phyloP scores from a whole-genome alignment of 148 eudicot genomes.

The Persicaria tinctoria region DNA sequence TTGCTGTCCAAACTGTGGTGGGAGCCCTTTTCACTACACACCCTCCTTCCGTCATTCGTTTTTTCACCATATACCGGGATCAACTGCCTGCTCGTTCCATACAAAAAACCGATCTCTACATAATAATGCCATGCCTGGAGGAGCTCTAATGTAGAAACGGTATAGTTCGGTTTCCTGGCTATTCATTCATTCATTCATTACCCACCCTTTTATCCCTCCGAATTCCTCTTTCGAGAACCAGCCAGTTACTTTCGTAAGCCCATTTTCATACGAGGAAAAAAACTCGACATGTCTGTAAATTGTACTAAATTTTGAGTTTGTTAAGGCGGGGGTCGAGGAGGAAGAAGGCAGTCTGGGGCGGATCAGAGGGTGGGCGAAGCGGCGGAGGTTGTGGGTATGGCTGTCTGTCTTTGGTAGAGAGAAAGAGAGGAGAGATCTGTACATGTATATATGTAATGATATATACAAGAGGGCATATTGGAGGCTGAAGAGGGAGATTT shows the following conservation, averaged over 20 bases:
- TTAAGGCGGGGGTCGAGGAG: not conserved
- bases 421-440: slow-evolving; percentile 10
- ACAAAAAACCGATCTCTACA: slow-evolving; percentile 25
- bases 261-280: not conserved
- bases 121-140: slow-evolving; percentile 27
- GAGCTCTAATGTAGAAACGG: slow-evolving; percentile 24
- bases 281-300: not conserved
- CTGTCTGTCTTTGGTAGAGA: not conserved
- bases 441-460: slow-evolving; percentile 13
- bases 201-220: slow-evolving; percentile 1
- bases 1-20: slow-evolving; percentile 19
- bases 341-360: not conserved
- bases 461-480: slow-evolving; percentile 6
- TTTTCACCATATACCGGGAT: slow-evolving; percentile 6
- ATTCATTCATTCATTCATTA: slow-evolving; percentile 51
- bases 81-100: slow-evolving; percentile 24
- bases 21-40: slow-evolving; percentile 12
- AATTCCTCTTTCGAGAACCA: not conserved
- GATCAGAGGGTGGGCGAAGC: not conserved
- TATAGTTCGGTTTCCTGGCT: slow-evolving; percentile 29
- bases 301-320: not conserved
- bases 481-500: slow-evolving; percentile 4
- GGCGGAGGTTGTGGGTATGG: slow-evolving; percentile 1
- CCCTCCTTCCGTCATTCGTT: not conserved
- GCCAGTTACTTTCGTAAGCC: not conserved